Conservation (phyloP, 1,284 basidiomycete species). For the Cutaneotrichosporon sp. region DNA sequence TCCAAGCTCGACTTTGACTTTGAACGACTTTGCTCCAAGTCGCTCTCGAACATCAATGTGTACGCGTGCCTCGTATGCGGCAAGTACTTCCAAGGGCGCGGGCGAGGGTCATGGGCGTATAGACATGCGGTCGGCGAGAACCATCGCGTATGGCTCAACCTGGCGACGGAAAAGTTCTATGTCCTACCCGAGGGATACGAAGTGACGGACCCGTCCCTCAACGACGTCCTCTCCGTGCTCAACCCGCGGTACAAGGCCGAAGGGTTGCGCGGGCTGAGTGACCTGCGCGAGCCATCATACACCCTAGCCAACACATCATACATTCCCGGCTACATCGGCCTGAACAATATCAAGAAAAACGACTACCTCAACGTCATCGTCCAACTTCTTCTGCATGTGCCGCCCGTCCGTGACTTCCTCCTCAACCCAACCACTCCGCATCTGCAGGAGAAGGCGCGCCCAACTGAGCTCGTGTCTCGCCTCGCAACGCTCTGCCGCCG, state of each 20-base stretch:
- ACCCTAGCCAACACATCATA: slow-evolving; percentile 81
- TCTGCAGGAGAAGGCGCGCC: slow-evolving; percentile 42
- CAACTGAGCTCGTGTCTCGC: slow-evolving; percentile 76
- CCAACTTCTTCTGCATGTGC: slow-evolving; percentile 86
- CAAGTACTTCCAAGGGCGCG: slow-evolving; percentile 97
- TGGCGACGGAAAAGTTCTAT: slow-evolving; percentile 92
- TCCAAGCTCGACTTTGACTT: slow-evolving; percentile 95
- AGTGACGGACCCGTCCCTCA: slow-evolving; percentile 90
- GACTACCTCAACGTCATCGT: slow-evolving; percentile 98
- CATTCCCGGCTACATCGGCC: slow-evolving; percentile 87
- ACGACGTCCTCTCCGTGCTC: slow-evolving; percentile 89
- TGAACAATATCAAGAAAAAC: slow-evolving; percentile 96
- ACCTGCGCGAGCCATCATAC: slow-evolving; percentile 66
- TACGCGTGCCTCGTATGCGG: slow-evolving; percentile 98
- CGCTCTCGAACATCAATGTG: slow-evolving; percentile 91
- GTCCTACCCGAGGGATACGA: slow-evolving; percentile 96
- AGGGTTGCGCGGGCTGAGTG: slow-evolving; percentile 58
- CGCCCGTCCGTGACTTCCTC: slow-evolving; percentile 83
- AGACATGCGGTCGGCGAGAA: slow-evolving; percentile 96
- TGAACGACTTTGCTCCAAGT: slow-evolving; percentile 97
- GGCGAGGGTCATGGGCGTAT: slow-evolving; percentile 89
- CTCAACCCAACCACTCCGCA: slow-evolving; percentile 64
- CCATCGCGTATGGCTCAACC: slow-evolving; percentile 96
- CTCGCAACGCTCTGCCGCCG: slow-evolving; percentile 84
- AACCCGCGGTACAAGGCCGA: slow-evolving; percentile 68